A percentile compares a stretch with the other conserved stretches of the same genome.
Evolutionary conservation across 2,329 filamentous ascomycete genomes (phyloP).

Genomic region (Camptophora hylomeconis): DNA sequence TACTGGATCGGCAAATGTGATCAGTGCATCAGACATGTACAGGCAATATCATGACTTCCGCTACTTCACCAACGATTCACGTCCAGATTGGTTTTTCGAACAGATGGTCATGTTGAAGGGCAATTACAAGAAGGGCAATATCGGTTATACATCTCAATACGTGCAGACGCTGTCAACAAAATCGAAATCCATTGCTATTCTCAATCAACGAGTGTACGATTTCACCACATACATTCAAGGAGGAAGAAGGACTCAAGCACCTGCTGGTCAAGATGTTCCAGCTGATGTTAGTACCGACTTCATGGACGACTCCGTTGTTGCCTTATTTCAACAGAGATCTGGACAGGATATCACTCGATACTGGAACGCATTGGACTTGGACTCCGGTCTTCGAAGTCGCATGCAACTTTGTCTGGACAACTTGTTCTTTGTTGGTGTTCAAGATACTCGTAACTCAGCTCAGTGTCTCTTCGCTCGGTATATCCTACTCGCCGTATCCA

Average conservation of each 20-base stretch:
- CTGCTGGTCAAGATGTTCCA: constrained; percentile 38
- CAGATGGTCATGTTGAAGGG: constrained; percentile 66
- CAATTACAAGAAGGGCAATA: constrained; percentile 71
- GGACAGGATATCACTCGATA: constrained; percentile 73
- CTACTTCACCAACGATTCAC: constrained; percentile 63
- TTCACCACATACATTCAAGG: constrained; percentile 70
- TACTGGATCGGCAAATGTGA: constrained; percentile 50
- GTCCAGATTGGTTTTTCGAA: constrained; percentile 86
- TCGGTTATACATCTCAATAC: constrained; percentile 72
- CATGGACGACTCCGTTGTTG: constrained; percentile 62
- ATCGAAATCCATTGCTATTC: constrained; percentile 60
- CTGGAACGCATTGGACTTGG: constrained; percentile 60
- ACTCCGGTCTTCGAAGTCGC: constrained; percentile 41
- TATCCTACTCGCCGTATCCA: constrained; percentile 72
- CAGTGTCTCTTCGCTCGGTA: constrained; percentile 82
- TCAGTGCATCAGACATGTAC: constrained; percentile 58
- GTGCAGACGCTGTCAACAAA: constrained; percentile 54
- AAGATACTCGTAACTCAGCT: constrained; percentile 79
- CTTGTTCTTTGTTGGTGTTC: constrained; percentile 81
- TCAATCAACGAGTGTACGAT: constrained; percentile 75
- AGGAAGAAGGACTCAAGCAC: constrained; percentile 52
- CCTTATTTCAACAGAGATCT: constrained; percentile 62
- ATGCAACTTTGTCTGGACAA: constrained; percentile 85
- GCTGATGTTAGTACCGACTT: constrained; percentile 53
- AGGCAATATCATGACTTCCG: constrained; percentile 87